Percentiles rank a stretch among this genome's conserved stretches.
These are phyloP conservation scores for Pseudofabraea citricarpa DNA, from an alignment of 2,329 filamentous ascomycete genomes.

Conservation along the genomic window DNA sequence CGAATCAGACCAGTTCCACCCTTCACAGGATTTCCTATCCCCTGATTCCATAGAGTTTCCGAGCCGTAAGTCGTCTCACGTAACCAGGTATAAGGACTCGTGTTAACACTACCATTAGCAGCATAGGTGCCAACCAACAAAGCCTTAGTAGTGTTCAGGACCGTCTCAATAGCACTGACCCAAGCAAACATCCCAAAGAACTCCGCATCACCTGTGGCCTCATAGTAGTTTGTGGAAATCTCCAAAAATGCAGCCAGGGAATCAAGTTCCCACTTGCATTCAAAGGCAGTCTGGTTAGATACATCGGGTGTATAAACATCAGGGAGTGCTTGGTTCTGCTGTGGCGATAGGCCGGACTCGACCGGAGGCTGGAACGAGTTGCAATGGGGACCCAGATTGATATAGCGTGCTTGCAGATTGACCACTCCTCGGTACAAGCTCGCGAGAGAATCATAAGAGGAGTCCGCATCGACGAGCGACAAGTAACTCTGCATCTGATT, in stretches of 20 bases:
- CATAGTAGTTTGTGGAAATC: slow-evolving; percentile 75
- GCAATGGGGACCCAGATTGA: slow-evolving; percentile 71
- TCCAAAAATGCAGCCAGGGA: slow-evolving; percentile 83
- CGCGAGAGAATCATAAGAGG: slow-evolving; percentile 53
- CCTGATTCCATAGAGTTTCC: slow-evolving; percentile 74
- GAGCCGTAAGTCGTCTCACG: slow-evolving; percentile 68
- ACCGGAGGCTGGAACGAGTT: slow-evolving; percentile 85
- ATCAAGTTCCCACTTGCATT: slow-evolving; percentile 96
- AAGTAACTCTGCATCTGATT: slow-evolving; percentile 71
- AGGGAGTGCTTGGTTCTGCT: slow-evolving; percentile 52
- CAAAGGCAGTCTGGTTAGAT: slow-evolving; percentile 74
- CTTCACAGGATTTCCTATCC: slow-evolving; percentile 75
- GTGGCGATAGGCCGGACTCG: slow-evolving; percentile 61
- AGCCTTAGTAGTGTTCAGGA: slow-evolving; percentile 63
- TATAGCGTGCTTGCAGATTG: slow-evolving; percentile 66
- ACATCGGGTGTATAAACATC: slow-evolving; percentile 61
- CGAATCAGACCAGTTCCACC: slow-evolving; percentile 73
- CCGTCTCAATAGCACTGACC: slow-evolving; percentile 64
- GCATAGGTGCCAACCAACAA: slow-evolving; percentile 74
- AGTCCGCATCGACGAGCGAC: slow-evolving; percentile 50
- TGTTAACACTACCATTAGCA: slow-evolving; percentile 48
- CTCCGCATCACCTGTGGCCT: slow-evolving; percentile 63
- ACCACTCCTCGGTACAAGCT: slow-evolving; percentile 66
- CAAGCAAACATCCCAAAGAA: slow-evolving; percentile 73
- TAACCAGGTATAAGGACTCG: slow-evolving; percentile 69